phyloP scores from a whole-genome alignment of 177 flowering plant species.

The Vitis hybrid region DNA sequence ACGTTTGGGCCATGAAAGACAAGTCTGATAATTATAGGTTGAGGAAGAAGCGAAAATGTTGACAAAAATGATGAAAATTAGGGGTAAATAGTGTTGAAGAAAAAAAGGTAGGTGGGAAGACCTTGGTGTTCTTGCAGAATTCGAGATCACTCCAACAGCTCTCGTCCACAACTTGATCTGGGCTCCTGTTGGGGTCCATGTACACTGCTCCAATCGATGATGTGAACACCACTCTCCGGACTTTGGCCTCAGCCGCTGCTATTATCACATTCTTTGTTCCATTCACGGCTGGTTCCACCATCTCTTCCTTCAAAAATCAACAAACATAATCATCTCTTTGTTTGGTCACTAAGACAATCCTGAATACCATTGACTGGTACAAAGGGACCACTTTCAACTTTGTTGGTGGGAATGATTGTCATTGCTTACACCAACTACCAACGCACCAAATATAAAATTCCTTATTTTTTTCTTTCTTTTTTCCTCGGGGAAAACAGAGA shows the following conservation, averaged over 20 bases:
- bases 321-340: background rate
- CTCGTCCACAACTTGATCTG: conserved; percentile 84
- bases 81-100: no score
- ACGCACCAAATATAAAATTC: no score
- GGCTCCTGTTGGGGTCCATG: conserved; percentile 85
- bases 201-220: conserved; percentile 91
- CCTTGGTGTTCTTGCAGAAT: conserved; percentile 95
- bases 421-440: no score
- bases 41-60: no score
- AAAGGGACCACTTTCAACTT: no score
- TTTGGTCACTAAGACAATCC: no score
- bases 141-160: conserved; percentile 97
- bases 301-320: conserved; percentile 58
- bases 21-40: no score
- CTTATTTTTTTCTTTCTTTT: background rate
- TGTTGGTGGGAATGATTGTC: no score
- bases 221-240: conserved; percentile 81
- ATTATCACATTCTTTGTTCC: conserved; percentile 80
- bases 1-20: no score
- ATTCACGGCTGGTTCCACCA: conserved; percentile 93
- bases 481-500: background rate
- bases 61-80: no score
- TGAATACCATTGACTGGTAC: no score
- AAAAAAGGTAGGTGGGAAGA: background rate
- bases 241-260: conserved; percentile 83